Base-by-base conservation (phyloP, 371 early-diverging fungal species). In the Mucor plumbeus region DNA sequence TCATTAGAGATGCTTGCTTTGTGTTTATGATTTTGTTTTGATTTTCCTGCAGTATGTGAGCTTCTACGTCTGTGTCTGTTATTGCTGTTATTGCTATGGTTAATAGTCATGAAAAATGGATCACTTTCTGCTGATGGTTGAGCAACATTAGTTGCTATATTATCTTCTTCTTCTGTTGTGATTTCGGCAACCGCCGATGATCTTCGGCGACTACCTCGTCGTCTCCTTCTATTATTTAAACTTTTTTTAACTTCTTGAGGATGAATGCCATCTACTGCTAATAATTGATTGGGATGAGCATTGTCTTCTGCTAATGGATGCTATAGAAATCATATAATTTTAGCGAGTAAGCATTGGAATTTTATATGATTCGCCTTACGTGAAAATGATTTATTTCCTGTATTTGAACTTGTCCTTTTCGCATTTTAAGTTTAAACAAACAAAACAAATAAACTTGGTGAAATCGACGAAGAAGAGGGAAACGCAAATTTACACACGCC, bases 171-270 rank as follows among this genome's bases (percentile, higher is more conserved):
- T 38, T 15, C 53, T 7, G 39, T 9, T 14, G 33, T 6, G 0
- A 9, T 15, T 1, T 53, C 39, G 7, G 39, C 14, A 31, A 31
- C 8, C 4, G 54, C 33, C 8, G 63, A 63, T 9, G 63, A 63
- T 31, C 40, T 50, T 54, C 63, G 19, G 13, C 63, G 63, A 9
- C 63, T 54, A 31, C 63, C 63, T 34, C 63, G 35, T 50, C 62
- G 38, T 41, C 54, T 36, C 9, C 63, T 53, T 54, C 63, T 19
- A n/a, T 31, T 63, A 21, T 63, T 61, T 1, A 10, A 15, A 19
- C 48, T 47, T 10, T 40, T 43, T 33, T 31, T 59, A 5, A 15
- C 35, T 3, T 35, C 17, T 56, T 34, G 31, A 4, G 11, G 38
- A 38, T 6, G 31, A 21, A 13, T 14, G 14, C 31, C 26, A 1